A percentile compares a stretch with the other conserved stretches of the same genome.
phyloP scores from a whole-genome alignment of 106 monocot species.

The Dendrobium officinale region DNA sequence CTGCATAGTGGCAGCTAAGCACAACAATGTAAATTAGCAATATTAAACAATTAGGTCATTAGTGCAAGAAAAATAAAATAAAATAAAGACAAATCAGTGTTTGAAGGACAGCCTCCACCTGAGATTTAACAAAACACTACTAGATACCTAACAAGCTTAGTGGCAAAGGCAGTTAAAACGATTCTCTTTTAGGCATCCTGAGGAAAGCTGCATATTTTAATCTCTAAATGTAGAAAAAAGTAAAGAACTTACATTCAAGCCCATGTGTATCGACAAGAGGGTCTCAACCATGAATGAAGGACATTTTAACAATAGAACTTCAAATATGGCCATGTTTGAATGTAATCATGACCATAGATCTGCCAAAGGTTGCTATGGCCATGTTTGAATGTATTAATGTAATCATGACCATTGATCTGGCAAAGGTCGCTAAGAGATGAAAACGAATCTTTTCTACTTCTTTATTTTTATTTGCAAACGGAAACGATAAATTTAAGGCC shows the following conservation, averaged over 20 bases:
- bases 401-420: too few relatives aligned
- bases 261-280: neutral
- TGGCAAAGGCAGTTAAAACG: neutral
- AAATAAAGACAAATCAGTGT: neutral
- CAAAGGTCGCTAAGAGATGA: too few relatives aligned
- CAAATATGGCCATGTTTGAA: neutral
- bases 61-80: neutral
- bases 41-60: neutral
- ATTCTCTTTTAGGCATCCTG: neutral
- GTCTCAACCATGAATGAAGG: neutral
- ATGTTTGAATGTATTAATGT: too few relatives aligned
- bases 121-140: neutral
- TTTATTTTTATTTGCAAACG: neutral
- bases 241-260: neutral
- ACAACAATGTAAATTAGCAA: neutral
- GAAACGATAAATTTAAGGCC: neutral
- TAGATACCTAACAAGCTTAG: neutral
- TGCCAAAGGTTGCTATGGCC: neutral
- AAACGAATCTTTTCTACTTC: neutral
- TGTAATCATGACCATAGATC: neutral
- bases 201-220: neutral
- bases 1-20: slow-evolving; percentile 23
- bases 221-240: neutral
- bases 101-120: neutral
- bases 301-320: neutral